These are phyloP conservation scores for Apophysomyces variabilis DNA, from an alignment of 371 early-diverging fungal species.

Conservation along the genomic window DNA sequence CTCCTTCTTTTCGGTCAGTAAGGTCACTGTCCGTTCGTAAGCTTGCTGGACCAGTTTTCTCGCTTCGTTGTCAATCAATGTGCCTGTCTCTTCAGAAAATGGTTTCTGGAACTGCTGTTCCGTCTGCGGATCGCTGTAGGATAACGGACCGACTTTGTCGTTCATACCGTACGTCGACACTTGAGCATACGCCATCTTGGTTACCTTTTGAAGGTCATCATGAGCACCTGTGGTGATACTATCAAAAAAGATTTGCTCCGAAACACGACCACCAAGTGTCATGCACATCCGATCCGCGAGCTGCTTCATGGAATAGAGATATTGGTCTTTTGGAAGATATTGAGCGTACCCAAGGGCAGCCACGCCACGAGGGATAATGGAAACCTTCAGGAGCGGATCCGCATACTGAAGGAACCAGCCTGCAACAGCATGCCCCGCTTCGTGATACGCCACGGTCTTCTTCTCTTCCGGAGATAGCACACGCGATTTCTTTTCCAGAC, in stretches of 20 bases:
- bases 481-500: conserved; percentile 95
- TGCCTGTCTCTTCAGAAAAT: conserved; percentile 94
- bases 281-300: conserved; percentile 97
- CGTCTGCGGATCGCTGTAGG: conserved; percentile 77
- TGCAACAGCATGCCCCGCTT: conserved; percentile 98
- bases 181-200: conserved; percentile 96
- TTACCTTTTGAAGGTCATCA: conserved; percentile 97
- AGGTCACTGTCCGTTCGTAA: conserved; percentile 78
- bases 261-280: conserved; percentile 96
- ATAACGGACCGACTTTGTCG: conserved; percentile 83
- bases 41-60: conserved; percentile 82
- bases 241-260: conserved; percentile 94
- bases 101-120: conserved; percentile 91
- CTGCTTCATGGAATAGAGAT: conserved; percentile 91
- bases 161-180: conserved; percentile 97
- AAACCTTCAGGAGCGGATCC: conserved; percentile 97
- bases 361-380: conserved; percentile 96
- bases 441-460: conserved; percentile 98
- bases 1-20: conserved; percentile 81
- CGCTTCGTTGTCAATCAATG: conserved; percentile 94
- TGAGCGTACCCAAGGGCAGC: conserved; percentile 99
- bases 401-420: conserved; percentile 98
- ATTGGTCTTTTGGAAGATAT: conserved; percentile 97
- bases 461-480: conserved; percentile 97
- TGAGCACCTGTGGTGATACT: conserved; percentile 90